Evolutionary conservation across 148 eudicot genomes (phyloP), one percentile per base, ranked within the genome.

Genomic region (Spergularia marina): DNA sequence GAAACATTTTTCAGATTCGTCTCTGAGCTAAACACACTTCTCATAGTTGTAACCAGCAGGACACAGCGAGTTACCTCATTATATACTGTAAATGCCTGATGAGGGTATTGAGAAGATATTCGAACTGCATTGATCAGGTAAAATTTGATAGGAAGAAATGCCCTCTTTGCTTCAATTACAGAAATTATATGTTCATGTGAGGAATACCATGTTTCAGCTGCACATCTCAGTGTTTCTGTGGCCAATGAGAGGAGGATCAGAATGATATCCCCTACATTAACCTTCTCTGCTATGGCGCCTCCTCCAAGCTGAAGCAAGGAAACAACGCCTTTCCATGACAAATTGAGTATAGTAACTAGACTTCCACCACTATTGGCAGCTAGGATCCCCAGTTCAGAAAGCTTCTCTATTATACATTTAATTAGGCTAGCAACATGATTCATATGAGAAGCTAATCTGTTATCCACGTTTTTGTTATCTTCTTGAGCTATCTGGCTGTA

Each of bases 311-410:
- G 98, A 80, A 94, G 96, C 86, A 94, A 78, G 14, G 89, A 81
- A 62, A 92, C 92, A 76, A 94, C 98, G 59, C 98, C 94, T 89
- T 92, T 94, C 98, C 98, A 94, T 58, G 98, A 94, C 80, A 82
- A 71, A 79, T 92, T 94, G 44, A 94, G 91, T 72, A 94, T 70
- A 18, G 81, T 82, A 16, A 89, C 98, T 64, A 94, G 84, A 85
- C 84, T 84, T 68, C 97, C 97, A 69, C 97, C 98, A 86, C 85
- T 89, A 83, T 86, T 86, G 57, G 96, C 98, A 47, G 97, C 98
- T 76, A 89, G 76, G 78, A 85, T 79, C 36, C 98, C 98, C 79
- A 92, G 52, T 75, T 91, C 92, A 83, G 91, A 86, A 76, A 92
- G 79, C 68, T 84, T 89, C 82, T 85, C 88, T 36, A 94, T 68